Evolutionary conservation across 1,284 basidiomycete genomes (phyloP).

Genomic region (Cerioporus squamosus): DNA sequence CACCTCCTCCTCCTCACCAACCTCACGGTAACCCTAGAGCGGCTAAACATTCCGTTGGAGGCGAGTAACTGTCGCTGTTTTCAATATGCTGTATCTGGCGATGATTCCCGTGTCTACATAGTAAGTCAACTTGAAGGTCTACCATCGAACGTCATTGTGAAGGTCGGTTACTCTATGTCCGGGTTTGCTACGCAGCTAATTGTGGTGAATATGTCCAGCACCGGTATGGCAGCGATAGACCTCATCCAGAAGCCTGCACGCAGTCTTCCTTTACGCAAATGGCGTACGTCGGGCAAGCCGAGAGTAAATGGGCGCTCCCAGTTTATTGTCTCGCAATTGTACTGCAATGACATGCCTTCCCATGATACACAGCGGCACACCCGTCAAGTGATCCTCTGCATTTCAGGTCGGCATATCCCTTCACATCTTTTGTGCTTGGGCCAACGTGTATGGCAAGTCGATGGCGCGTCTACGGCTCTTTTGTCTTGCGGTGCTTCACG

Average conservation of each 20-base stretch:
- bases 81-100: too few species aligned
- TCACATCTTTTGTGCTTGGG: neutral
- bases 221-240: neutral
- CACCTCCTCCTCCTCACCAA: too few species aligned
- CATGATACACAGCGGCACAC: neutral
- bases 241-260: neutral
- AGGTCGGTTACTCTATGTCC: neutral
- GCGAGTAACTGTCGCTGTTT: too few species aligned
- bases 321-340: conserved; percentile 4
- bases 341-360: neutral
- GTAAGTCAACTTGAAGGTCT: too few species aligned
- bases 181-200: neutral
- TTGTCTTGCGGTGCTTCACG: conserved; percentile 1
- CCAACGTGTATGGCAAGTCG: neutral
- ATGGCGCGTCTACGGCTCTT: neutral
- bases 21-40: too few species aligned
- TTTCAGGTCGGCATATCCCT: neutral
- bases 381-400: conserved; percentile 1
- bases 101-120: too few species aligned
- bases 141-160: too few species aligned
- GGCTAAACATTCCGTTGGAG: too few species aligned
- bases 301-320: neutral
- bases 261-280: neutral
- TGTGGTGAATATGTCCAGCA: neutral
- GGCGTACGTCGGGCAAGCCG: neutral